Conservation (phyloP, 345 rosid species). For the Arabidopsis arenosa region DNA sequence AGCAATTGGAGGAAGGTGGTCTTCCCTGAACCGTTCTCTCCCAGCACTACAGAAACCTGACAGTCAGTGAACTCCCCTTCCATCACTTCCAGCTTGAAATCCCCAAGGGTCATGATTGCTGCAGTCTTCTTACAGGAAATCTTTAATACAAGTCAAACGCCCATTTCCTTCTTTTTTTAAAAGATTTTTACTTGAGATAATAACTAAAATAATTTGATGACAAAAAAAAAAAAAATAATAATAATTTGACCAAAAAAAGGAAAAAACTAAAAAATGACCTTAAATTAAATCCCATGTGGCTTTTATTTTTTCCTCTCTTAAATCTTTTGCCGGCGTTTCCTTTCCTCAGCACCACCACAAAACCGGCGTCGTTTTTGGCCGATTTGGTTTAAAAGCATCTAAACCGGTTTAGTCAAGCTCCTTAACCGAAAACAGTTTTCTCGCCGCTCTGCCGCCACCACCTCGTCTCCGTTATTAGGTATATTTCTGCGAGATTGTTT, state of each 20-base stretch:
- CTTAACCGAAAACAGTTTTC: conserved; percentile 5
- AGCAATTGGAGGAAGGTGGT: neutral
- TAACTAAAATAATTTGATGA: no score
- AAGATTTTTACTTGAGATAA: no score
- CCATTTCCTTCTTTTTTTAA: no score
- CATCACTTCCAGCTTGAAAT: neutral
- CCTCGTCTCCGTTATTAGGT: conserved; percentile 33
- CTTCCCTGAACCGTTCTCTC: neutral
- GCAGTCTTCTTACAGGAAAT: no score
- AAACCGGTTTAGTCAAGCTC: conserved; percentile 15
- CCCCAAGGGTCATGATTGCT: no score
- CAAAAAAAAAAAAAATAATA: no score
- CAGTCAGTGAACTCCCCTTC: neutral
- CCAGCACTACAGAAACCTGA: neutral
- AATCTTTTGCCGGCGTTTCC: neutral
- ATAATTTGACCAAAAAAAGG: no score
- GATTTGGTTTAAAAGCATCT: neutral
- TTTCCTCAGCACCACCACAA: neutral
- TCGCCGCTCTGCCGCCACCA: conserved; percentile 33
- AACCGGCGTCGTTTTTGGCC: neutral
- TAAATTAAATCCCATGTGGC: no score
- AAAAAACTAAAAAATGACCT: no score
- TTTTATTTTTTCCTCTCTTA: neutral
- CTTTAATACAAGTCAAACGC: no score
- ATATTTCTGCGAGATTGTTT: neutral